A percentile compares a stretch with the other conserved stretches of the same genome.
Evolutionary conservation across 139 green algal genomes (phyloP).

Genomic region (Gonium pectorale): DNA sequence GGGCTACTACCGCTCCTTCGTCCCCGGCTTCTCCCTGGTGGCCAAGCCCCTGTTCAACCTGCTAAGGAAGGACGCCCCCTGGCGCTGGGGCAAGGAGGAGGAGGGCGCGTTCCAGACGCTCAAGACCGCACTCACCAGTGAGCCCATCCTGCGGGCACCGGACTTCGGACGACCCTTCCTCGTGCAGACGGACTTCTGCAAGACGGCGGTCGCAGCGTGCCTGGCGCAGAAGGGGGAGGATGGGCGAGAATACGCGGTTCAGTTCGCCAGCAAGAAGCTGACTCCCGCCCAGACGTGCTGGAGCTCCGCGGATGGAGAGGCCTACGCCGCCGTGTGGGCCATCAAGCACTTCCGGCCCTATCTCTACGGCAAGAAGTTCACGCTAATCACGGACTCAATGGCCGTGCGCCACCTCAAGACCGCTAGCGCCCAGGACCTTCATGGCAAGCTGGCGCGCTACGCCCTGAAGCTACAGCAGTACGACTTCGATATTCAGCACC

Average conservation of each 20-base stretch:
- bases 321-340: no score
- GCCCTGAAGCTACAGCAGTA: no score
- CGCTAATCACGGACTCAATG: no score
- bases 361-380: no score
- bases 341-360: no score
- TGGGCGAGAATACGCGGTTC: neutral
- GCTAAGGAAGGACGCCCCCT: neutral
- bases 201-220: neutral
- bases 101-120: neutral
- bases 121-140: neutral
- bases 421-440: no score
- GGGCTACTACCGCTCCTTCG: neutral
- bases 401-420: no score
- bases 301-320: conserved; percentile 38
- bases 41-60: neutral
- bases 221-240: neutral
- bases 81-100: neutral
- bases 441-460: no score
- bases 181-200: neutral
- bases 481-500: no score
- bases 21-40: neutral
- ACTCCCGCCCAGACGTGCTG: conserved; percentile 6
- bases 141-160: neutral
- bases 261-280: neutral
- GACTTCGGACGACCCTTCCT: neutral